Conservation (phyloP, 2,329 filamentous ascomycete species). For the Exophiala lecanii-corni region DNA sequence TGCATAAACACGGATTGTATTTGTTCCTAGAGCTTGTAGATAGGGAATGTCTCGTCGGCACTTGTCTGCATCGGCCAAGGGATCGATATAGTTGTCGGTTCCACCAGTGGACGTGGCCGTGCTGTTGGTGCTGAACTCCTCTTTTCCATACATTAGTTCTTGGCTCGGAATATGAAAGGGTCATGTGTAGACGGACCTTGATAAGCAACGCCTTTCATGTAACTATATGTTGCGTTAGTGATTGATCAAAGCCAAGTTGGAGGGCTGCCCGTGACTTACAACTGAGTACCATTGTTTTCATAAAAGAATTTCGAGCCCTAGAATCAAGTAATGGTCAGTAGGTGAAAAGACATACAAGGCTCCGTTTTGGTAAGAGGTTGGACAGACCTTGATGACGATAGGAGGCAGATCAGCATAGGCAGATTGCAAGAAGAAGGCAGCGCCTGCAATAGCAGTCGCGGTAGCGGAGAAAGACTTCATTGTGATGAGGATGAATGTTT, state of each 20-base stretch:
- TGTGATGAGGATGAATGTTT: constrained; percentile 11
- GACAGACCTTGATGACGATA: constrained; percentile 59
- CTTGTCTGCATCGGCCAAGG: constrained; percentile 64
- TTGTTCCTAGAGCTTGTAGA: constrained; percentile 73
- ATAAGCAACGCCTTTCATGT: constrained; percentile 91
- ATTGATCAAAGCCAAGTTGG: constrained; percentile 1
- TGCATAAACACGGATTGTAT: constrained; percentile 92
- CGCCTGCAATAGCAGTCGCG: constrained; percentile 23
- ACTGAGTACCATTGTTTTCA: constrained; percentile 71
- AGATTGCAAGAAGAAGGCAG: constrained; percentile 23
- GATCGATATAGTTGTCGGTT: constrained; percentile 66
- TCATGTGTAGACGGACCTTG: constrained; percentile 49
- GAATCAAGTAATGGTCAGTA: constrained; percentile 25
- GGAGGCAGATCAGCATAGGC: constrained; percentile 45
- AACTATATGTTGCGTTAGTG: constrained; percentile 48
- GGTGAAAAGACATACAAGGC: no score
- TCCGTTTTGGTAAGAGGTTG: constrained; percentile 1
- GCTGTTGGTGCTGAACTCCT: constrained; percentile 57
- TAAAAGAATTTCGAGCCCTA: constrained; percentile 86
- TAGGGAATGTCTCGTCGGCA: constrained; percentile 86
- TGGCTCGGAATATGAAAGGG: constrained; percentile 8
- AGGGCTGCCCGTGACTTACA: constrained; percentile 41
- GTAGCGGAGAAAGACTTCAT: constrained; percentile 27
- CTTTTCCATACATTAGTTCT: constrained; percentile 26
- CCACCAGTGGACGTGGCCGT: constrained; percentile 33